Percentiles rank a stretch among this genome's conserved stretches.
phyloP scores from a whole-genome alignment of 345 rosid genomes.

The Excoecaria cochinchinensis region DNA sequence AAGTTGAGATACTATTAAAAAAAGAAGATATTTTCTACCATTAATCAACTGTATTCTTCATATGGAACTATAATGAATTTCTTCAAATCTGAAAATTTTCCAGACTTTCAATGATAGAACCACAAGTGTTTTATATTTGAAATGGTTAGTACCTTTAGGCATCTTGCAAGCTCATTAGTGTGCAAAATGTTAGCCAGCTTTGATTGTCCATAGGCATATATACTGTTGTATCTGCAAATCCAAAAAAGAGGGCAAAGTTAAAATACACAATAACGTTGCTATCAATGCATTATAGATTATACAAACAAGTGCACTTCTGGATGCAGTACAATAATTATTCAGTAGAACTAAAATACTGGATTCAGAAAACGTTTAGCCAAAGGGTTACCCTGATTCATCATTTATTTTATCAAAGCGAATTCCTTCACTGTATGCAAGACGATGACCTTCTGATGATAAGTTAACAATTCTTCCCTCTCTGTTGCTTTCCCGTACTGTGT shows the following conservation, averaged over 20 bases:
- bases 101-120: too few species aligned
- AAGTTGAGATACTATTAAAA: too few species aligned
- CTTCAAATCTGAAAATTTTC: too few species aligned
- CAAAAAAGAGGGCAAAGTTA: not conserved
- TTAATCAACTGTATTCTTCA: too few species aligned
- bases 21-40: too few species aligned
- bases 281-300: not conserved
- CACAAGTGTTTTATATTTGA: too few species aligned
- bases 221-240: slow-evolving; percentile 41
- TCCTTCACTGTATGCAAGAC: slow-evolving; percentile 39
- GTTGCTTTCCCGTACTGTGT: slow-evolving; percentile 34
- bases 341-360: not conserved
- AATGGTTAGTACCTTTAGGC: slow-evolving; percentile 51
- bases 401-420: slow-evolving; percentile 45
- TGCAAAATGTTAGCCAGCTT: slow-evolving; percentile 82
- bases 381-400: slow-evolving; percentile 39
- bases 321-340: not conserved
- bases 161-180: slow-evolving; percentile 73
- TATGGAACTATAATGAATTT: too few species aligned
- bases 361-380: not conserved
- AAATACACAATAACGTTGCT: not conserved
- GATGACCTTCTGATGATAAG: slow-evolving; percentile 40
- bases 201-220: slow-evolving; percentile 52
- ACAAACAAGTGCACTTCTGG: not conserved
- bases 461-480: slow-evolving; percentile 51